Base-by-base conservation (phyloP, 305 asterid genomes). In the Euphrasia arctica region DNA sequence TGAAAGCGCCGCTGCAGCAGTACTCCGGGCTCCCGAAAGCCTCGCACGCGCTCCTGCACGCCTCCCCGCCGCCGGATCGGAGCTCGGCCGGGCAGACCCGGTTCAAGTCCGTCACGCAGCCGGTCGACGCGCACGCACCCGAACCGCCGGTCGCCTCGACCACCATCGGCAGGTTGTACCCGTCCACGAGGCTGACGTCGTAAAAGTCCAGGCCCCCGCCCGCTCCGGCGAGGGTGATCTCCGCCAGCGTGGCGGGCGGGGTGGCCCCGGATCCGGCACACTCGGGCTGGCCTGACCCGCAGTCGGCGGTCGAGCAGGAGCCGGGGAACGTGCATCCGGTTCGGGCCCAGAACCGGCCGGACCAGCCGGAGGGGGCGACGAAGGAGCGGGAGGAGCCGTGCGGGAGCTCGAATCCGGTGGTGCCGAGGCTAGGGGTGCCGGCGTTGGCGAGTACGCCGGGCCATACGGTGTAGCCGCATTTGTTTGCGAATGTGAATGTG, bases 301-400 rank as follows among this genome's bases (percentile, higher is more conserved):
- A 91, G 55, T 91, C 98, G 4, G 84, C 98, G 1, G 98, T 91
- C 41, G 60, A 63, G 56, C 98, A 91, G 0, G 88, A 67, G 4
- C 89, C 78, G 58, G 85, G 79, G 73, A 88, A 86, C 22, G 77
- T 41, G 74, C 98, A 91, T 0, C 88, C 90, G 2, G 98, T 91
- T 58, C 98, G 79, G 1, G 75, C 98, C 98, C 98, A 91, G 72
- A 91, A 86, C 12, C 98, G 84, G 48, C 98, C 98, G 60, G 98
- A 88, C 98, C 98, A 91, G 27, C 94, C 96, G 42, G 91, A 70
- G 1, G 98, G 98, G 31, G 95, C 95, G 8, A 60, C 25, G 79
- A 91, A 78, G 13, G 85, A 29, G 9, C 93, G 88, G 60, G 95
- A 68, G 42, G 89, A 72, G 57, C 69, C 94, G 9, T 73, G 74